A percentile compares a stretch with the other conserved stretches of the same genome.
phyloP scores from a whole-genome alignment of 345 rosid species.

The Anastatica hierochuntica region DNA sequence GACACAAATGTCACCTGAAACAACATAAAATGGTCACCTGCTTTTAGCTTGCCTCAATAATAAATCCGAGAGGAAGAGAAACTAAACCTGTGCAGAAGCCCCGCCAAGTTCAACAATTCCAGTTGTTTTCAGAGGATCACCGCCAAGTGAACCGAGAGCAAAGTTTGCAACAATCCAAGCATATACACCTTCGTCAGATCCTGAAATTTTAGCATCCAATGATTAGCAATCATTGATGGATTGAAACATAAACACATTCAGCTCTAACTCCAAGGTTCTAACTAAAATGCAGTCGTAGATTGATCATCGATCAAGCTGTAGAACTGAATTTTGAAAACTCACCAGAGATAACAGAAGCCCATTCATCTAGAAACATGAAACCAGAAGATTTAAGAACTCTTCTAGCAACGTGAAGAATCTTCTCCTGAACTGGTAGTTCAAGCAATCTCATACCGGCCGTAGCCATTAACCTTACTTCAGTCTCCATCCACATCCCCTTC shows the following conservation, averaged over 20 bases:
- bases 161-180: slow-evolving; percentile 95
- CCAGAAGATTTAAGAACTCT: slow-evolving; percentile 50
- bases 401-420: slow-evolving; percentile 47
- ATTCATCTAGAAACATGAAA: slow-evolving; percentile 55
- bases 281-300: not conserved
- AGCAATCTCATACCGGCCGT: slow-evolving; percentile 90
- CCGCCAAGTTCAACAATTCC: slow-evolving; percentile 98
- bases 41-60: not conserved
- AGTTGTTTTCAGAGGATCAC: slow-evolving; percentile 67
- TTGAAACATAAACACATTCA: not conserved
- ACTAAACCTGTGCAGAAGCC: slow-evolving; percentile 87
- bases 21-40: not conserved
- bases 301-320: not conserved
- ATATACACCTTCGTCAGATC: slow-evolving; percentile 90
- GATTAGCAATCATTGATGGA: not conserved
- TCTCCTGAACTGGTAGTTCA: slow-evolving; percentile 36
- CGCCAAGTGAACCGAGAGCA: slow-evolving; percentile 76
- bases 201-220: slow-evolving; percentile 20
- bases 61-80: not conserved
- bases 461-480: slow-evolving; percentile 86
- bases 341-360: slow-evolving; percentile 94
- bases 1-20: slow-evolving; percentile 80
- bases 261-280: not conserved
- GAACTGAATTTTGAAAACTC: not conserved
- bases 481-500: slow-evolving; percentile 40